Conservation (phyloP, 2,329 filamentous ascomycete species). For the Chaetomium sp. region DNA sequence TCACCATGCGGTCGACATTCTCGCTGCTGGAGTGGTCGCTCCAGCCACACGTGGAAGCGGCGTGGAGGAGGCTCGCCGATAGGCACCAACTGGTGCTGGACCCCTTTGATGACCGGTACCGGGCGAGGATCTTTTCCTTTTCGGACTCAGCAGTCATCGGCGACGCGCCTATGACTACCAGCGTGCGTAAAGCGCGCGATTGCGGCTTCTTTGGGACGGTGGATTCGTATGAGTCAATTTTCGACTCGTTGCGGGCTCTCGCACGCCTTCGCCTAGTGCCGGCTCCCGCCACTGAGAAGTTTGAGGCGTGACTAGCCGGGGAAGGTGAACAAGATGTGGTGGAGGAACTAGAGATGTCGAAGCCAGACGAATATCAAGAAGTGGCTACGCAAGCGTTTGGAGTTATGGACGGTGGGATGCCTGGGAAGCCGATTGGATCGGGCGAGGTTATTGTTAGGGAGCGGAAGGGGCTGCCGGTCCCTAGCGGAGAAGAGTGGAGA, state of each 20-base stretch:
- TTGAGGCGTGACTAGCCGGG: not conserved
- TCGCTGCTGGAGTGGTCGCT: conserved; percentile 41
- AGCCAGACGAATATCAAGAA: too few relatives aligned
- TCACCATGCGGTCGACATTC: conserved; percentile 33
- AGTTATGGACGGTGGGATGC: too few relatives aligned
- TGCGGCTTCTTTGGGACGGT: conserved; percentile 31
- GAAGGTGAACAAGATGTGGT: too few relatives aligned
- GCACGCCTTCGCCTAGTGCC: conserved; percentile 15
- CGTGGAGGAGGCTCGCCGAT: conserved; percentile 39
- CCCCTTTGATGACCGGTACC: conserved; percentile 38
- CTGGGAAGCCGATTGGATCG: too few relatives aligned
- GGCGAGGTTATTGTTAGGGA: too few relatives aligned
- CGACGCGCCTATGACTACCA: conserved; percentile 21
- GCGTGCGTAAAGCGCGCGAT: conserved; percentile 28
- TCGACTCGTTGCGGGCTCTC: conserved; percentile 17
- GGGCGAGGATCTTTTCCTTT: conserved; percentile 41
- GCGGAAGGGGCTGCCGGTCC: too few relatives aligned
- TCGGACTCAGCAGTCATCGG: conserved; percentile 27
- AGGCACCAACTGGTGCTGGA: conserved; percentile 35
- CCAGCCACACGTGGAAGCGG: conserved; percentile 35
- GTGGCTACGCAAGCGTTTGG: too few relatives aligned
- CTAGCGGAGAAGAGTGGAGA: too few relatives aligned
- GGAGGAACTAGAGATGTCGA: too few relatives aligned
- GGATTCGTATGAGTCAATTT: conserved; percentile 27
- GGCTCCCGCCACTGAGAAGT: not conserved